These are phyloP conservation scores for Bisporella sp. DNA, from an alignment of 2,329 filamentous ascomycete genomes.

Conservation along the genomic window DNA sequence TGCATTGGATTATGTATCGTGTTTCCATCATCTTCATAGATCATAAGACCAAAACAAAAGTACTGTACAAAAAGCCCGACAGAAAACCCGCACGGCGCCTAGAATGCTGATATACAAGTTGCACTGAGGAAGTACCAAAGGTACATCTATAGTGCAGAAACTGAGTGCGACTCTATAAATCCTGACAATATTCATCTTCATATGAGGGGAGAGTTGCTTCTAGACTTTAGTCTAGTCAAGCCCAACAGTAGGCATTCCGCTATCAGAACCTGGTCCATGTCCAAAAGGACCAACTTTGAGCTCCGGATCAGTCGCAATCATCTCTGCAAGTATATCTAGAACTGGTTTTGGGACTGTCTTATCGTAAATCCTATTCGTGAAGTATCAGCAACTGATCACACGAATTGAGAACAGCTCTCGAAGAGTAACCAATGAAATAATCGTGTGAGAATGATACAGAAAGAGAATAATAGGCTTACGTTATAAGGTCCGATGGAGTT, in stretches of 20 bases:
- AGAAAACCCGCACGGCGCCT: constrained; percentile 18
- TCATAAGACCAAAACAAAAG: too few relatives aligned
- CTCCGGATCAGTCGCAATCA: constrained; percentile 86
- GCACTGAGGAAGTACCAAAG: neutral
- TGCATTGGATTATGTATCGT: too few relatives aligned
- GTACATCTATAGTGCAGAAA: constrained; percentile 1
- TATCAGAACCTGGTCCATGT: constrained; percentile 22
- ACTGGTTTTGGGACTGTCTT: constrained; percentile 97
- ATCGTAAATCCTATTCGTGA: constrained; percentile 71
- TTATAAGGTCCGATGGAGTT: constrained; percentile 83
- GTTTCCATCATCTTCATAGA: too few relatives aligned
- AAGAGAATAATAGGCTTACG: constrained; percentile 18
- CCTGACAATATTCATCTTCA: neutral
- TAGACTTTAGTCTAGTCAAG: constrained; percentile 21
- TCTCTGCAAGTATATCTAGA: constrained; percentile 92
- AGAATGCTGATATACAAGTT: constrained; percentile 21
- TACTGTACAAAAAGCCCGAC: neutral
- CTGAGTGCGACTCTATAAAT: neutral
- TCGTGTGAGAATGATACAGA: too few relatives aligned
- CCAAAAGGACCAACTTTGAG: constrained; percentile 48
- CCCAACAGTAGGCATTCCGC: constrained; percentile 21
- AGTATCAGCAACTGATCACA: neutral
- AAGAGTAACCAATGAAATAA: too few relatives aligned
- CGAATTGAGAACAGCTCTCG: too few relatives aligned
- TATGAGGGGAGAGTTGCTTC: constrained; percentile 10